These are phyloP conservation scores for Botryotinia narcissicola DNA, from an alignment of 2,329 filamentous ascomycete species.

Conservation along the genomic window DNA sequence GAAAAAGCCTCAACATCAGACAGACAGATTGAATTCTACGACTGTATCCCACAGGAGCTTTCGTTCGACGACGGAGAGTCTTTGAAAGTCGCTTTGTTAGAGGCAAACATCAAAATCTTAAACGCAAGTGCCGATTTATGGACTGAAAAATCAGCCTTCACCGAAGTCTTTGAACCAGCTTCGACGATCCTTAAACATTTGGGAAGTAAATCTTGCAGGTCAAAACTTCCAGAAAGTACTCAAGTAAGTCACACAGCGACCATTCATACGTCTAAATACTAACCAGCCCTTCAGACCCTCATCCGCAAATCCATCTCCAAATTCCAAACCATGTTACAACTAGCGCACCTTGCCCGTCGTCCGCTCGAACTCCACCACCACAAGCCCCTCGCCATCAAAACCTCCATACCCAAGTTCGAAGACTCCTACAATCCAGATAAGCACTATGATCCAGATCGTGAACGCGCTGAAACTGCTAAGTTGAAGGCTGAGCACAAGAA, in stretches of 20 bases:
- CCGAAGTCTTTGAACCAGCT: slow-evolving; percentile 72
- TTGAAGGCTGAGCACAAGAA: slow-evolving; percentile 58
- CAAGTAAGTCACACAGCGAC: slow-evolving; percentile 28
- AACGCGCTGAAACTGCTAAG: slow-evolving; percentile 80
- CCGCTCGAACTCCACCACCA: slow-evolving; percentile 89
- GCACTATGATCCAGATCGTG: slow-evolving; percentile 94
- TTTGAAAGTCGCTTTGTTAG: slow-evolving; percentile 58
- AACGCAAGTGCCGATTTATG: slow-evolving; percentile 69
- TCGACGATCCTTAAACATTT: slow-evolving; percentile 60
- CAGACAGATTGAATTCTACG: slow-evolving; percentile 57
- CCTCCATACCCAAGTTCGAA: slow-evolving; percentile 90
- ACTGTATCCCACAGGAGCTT: slow-evolving; percentile 46
- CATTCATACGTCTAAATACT: background rate
- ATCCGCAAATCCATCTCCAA: slow-evolving; percentile 39
- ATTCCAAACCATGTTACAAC: slow-evolving; percentile 54
- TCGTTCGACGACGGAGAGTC: slow-evolving; percentile 31
- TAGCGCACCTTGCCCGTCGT: slow-evolving; percentile 65
- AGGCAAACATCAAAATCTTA: slow-evolving; percentile 64
- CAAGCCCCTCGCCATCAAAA: slow-evolving; percentile 81
- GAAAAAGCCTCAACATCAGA: slow-evolving; percentile 44
- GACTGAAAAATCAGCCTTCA: slow-evolving; percentile 69
- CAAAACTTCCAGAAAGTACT: slow-evolving; percentile 47
- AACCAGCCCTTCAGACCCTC: slow-evolving; percentile 25
- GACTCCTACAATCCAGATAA: slow-evolving; percentile 90
- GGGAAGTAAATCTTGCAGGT: slow-evolving; percentile 49